Evolutionary conservation across 805 yeast species (phyloP).

Genomic region (Metschnikowia santaceciliae): DNA sequence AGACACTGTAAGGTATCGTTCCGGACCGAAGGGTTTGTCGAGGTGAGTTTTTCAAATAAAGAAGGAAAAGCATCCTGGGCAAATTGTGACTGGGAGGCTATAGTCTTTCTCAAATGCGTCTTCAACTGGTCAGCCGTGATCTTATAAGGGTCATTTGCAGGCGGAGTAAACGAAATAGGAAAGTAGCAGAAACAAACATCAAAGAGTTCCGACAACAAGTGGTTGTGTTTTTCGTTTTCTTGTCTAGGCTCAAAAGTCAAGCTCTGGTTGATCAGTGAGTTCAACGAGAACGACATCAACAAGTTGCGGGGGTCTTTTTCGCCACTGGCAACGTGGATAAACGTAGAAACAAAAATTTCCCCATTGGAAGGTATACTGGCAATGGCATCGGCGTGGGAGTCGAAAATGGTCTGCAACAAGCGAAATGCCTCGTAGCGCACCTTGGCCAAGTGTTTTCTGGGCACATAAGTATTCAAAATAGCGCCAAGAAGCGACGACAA

Average conservation of each 20-base stretch:
- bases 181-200: conserved; percentile 92
- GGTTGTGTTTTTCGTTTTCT: conserved; percentile 30
- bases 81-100: conserved; percentile 57
- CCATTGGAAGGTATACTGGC: conserved; percentile 19
- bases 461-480: conserved; percentile 37
- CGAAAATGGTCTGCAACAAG: conserved; percentile 38
- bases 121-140: conserved; percentile 75
- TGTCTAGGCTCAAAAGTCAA: conserved; percentile 27
- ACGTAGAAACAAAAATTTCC: conserved; percentile 50
- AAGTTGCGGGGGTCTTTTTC: conserved; percentile 95
- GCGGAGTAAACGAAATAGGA: conserved; percentile 93
- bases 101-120: conserved; percentile 52
- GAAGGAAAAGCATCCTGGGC: conserved; percentile 75
- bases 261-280: conserved; percentile 40
- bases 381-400: conserved; percentile 22
- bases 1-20: conserved; percentile 69
- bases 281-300: conserved; percentile 61
- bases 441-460: conserved; percentile 57
- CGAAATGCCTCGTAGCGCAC: conserved; percentile 58
- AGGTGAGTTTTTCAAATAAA: conserved; percentile 71
- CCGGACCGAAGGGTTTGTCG: conserved; percentile 70
- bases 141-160: conserved; percentile 81
- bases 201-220: conserved; percentile 64
- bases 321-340: conserved; percentile 68
- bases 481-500: conserved; percentile 34